phyloP scores from a whole-genome alignment of 108 stramenopile genomes.

The Nannochloropsis gaditana region DNA sequence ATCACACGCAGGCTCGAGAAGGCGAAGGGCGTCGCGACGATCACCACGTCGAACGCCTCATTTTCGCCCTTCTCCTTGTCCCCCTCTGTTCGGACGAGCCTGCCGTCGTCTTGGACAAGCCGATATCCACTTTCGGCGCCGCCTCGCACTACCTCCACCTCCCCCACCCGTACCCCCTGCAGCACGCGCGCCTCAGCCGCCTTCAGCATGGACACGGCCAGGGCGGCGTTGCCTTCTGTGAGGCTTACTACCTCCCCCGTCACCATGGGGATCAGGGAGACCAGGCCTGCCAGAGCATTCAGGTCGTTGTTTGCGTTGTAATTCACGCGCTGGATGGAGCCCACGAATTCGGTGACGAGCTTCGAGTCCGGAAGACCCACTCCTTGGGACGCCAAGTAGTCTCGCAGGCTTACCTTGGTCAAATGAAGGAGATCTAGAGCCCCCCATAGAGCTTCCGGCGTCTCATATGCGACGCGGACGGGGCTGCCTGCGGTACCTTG shows the following conservation, averaged over 20 bases:
- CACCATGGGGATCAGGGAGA: neutral
- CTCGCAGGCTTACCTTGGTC: neutral
- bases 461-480: neutral
- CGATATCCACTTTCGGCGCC: neutral
- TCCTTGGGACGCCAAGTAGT: neutral
- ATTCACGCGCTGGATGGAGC: neutral
- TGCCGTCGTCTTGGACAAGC: neutral
- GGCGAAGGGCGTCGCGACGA: neutral
- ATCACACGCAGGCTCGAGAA: neutral
- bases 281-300: neutral
- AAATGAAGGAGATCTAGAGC: neutral
- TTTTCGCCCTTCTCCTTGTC: neutral
- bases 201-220: neutral
- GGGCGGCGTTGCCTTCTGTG: neutral
- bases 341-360: neutral
- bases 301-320: neutral
- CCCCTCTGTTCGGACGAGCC: neutral
- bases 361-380: neutral
- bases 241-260: neutral
- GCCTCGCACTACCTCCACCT: neutral
- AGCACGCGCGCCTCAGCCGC: neutral
- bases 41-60: neutral
- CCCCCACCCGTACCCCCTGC: neutral
- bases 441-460: conserved; percentile 8
- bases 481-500: neutral